Conservation (phyloP, 768 basidiomycete species). For the Candolleomyces efflorescens region DNA sequence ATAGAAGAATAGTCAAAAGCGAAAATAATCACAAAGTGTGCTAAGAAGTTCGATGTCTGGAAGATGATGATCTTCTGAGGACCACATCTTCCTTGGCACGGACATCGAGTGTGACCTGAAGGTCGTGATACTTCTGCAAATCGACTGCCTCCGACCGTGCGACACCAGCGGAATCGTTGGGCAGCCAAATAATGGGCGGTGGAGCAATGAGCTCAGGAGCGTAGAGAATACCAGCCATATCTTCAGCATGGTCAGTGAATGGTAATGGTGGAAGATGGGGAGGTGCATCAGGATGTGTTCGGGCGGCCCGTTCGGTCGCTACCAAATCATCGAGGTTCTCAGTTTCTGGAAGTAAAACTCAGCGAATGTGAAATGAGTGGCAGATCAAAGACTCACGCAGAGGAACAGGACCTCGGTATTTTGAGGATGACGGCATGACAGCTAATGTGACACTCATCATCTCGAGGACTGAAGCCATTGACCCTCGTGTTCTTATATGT, state of each 20-base stretch:
- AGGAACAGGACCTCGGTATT: slow-evolving; percentile 57
- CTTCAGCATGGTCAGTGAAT: slow-evolving; percentile 72
- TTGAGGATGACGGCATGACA: slow-evolving; percentile 59
- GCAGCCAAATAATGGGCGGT: slow-evolving; percentile 80
- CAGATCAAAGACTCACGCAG: slow-evolving; percentile 46
- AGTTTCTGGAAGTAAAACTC: slow-evolving; percentile 40
- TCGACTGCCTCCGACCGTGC: slow-evolving; percentile 74
- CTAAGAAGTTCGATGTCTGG: slow-evolving; percentile 12
- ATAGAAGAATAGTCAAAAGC: neutral
- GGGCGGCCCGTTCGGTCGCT: slow-evolving; percentile 73
- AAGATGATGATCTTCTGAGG: slow-evolving; percentile 30
- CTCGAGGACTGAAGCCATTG: slow-evolving; percentile 77
- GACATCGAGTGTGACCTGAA: slow-evolving; percentile 69
- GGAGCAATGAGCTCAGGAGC: slow-evolving; percentile 80
- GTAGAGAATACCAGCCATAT: slow-evolving; percentile 75
- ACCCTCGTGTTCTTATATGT: slow-evolving; percentile 45
- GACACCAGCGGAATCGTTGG: slow-evolving; percentile 70
- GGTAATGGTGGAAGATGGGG: slow-evolving; percentile 65
- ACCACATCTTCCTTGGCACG: slow-evolving; percentile 50
- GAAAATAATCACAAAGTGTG: neutral
- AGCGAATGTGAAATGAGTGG: slow-evolving; percentile 4
- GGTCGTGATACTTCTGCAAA: slow-evolving; percentile 67
- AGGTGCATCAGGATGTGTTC: slow-evolving; percentile 74
- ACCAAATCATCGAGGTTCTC: slow-evolving; percentile 79
- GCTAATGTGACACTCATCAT: slow-evolving; percentile 82